Evolutionary conservation across 441 rosid species (phyloP).

Genomic region (Erodium texanum): DNA sequence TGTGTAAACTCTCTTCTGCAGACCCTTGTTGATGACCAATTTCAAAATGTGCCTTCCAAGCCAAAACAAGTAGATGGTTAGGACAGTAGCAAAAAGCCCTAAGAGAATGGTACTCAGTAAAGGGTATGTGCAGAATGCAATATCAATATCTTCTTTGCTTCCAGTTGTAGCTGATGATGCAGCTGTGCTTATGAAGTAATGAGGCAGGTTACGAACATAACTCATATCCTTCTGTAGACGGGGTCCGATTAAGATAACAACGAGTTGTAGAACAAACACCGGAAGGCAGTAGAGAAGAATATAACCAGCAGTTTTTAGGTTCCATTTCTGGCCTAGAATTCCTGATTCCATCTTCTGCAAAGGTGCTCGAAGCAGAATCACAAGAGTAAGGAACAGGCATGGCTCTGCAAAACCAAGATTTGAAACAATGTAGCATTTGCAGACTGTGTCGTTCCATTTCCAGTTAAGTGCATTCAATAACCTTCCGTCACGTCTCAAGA

Average conservation of each 20-base stretch:
- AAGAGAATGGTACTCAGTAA: slow-evolving; percentile 71
- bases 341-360: too few relatives aligned
- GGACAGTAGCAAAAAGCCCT: slow-evolving; percentile 56
- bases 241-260: slow-evolving; percentile 57
- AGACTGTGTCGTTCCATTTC: too few relatives aligned
- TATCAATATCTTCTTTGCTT: slow-evolving; percentile 30
- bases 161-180: slow-evolving; percentile 19
- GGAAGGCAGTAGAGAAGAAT: slow-evolving; percentile 58
- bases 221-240: slow-evolving; percentile 43
- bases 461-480: too few relatives aligned
- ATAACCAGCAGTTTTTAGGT: too few relatives aligned
- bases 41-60: slow-evolving; percentile 80
- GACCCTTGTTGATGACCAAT: slow-evolving; percentile 79
- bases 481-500: too few relatives aligned
- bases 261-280: slow-evolving; percentile 67
- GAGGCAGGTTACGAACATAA: slow-evolving; percentile 40
- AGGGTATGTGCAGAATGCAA: slow-evolving; percentile 81
- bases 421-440: too few relatives aligned
- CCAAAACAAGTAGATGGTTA: slow-evolving; percentile 74
- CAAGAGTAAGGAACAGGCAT: too few relatives aligned
- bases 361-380: too few relatives aligned
- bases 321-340: too few relatives aligned
- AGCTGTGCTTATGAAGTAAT: slow-evolving; percentile 55
- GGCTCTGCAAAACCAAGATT: too few relatives aligned
- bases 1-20: slow-evolving; percentile 79